Base-by-base conservation (phyloP, 1,284 basidiomycete species). In the Rhizoctonia solani region DNA sequence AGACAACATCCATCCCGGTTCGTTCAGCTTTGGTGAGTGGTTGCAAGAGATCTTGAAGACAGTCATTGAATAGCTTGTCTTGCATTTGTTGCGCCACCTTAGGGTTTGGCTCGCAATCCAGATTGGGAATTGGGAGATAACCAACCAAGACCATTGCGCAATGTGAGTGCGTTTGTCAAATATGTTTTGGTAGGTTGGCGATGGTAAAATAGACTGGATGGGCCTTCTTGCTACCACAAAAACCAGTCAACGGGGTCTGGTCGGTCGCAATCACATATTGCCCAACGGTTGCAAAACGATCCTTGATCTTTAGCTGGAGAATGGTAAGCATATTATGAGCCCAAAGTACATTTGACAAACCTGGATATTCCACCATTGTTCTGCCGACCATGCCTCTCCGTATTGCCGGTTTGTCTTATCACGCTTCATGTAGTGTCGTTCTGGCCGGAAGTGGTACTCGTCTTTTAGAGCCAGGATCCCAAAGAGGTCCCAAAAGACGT, bases 131-230 rank as follows among this genome's bases (percentile, higher is more conserved):
- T 34, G 69, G 69, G 19, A 70, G 53, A n/a, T 68, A 67, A 14
- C 65, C 70, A 21, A 71, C 19, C 19, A 71, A 41, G 1, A 69
- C 23, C 25, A n/a, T 65, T 13, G 69, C 69, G n/a, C 52, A 9
- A 5, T 50, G 49, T 1, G 37, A 55, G 1, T 27, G 41, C 23
- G 47, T 27, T 13, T 50, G 67, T 3, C 59, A 49, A 11, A 67
- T 23, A 1, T 49, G n/a, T 30, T 70, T 71, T 16, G 52, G 32
- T 8, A 71, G 61, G 39, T 71, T 71, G 4, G 69, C 69, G 19
- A 71, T 59, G 0, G 69, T 54, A 0, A 71, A 11, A 47, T 71
- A 70, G 0, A 71, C 67, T 1, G 69, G 69, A 27, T 68, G 65
- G 5, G 66, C 68, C 39, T 47, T 49, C 16, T 68, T 70, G 29